These are phyloP conservation scores for Incumbomyces lentus DNA, from an alignment of 2,329 filamentous ascomycete genomes.

Conservation along the genomic window DNA sequence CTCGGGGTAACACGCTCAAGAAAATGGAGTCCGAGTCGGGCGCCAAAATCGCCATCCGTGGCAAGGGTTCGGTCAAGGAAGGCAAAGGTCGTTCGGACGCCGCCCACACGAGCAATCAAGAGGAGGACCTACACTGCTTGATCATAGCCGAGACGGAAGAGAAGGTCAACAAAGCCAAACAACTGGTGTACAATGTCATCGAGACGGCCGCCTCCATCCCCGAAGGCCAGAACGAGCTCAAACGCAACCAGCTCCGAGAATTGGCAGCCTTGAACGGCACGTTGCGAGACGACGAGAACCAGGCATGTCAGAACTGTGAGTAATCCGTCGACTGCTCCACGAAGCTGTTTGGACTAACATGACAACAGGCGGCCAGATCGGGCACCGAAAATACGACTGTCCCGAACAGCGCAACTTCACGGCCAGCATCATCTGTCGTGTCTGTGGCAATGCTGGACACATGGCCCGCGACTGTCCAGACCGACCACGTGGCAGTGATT, in stretches of 20 bases:
- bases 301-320: constrained; percentile 92
- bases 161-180: constrained; percentile 98
- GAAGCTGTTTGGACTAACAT: constrained; percentile 1
- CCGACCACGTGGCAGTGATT: constrained; percentile 77
- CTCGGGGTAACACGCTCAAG: constrained; percentile 98
- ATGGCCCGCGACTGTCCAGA: constrained; percentile 98
- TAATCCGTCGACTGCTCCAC: constrained; percentile 8
- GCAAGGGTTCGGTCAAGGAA: constrained; percentile 99
- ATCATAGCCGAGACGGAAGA: constrained; percentile 99
- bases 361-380: constrained; percentile 68
- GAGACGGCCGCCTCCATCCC: constrained; percentile 97
- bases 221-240: constrained; percentile 96
- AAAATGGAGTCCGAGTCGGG: constrained; percentile 98
- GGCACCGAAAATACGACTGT: constrained; percentile 97
- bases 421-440: constrained; percentile 97
- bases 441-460: constrained; percentile 94
- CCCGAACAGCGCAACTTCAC: constrained; percentile 96
- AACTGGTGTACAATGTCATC: constrained; percentile 95
- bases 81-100: constrained; percentile 98
- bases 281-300: constrained; percentile 96
- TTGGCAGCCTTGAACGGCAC: constrained; percentile 97
- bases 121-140: constrained; percentile 96
- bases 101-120: constrained; percentile 98
- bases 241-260: constrained; percentile 95
- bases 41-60: constrained; percentile 97